Conservation (phyloP, 306 rosid species). For the Cucurbita pepo region DNA sequence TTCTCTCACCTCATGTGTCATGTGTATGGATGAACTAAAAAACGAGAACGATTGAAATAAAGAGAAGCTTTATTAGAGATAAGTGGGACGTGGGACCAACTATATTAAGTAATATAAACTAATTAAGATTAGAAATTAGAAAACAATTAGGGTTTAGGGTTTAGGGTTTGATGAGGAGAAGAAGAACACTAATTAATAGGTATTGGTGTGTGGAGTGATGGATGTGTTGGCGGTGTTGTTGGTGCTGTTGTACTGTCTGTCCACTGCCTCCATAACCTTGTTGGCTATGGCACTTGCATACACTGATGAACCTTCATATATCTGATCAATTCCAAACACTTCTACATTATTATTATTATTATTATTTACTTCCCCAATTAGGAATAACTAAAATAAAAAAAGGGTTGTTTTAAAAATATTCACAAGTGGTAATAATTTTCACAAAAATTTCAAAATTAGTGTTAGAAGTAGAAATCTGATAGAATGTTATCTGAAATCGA, state of each 20-base stretch:
- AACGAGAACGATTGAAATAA: no score
- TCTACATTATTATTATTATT: not conserved
- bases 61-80: no score
- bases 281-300: slow-evolving; percentile 46
- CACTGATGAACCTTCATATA: slow-evolving; percentile 42
- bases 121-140: not conserved
- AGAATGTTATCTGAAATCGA: no score
- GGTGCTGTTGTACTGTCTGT: slow-evolving; percentile 24
- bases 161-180: not conserved
- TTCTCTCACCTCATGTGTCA: no score
- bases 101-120: not conserved
- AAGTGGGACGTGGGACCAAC: not conserved
- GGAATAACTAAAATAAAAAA: no score
- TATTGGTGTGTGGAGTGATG: not conserved
- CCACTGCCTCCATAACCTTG: slow-evolving; percentile 42
- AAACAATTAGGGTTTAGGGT: not conserved
- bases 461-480: no score
- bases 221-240: not conserved
- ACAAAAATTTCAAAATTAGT: no score
- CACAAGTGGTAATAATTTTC: no score
- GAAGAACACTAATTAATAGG: not conserved
- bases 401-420: no score
- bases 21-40: no score
- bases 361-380: no score
- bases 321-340: slow-evolving; percentile 12